Base-by-base conservation (phyloP, 805 yeast genomes). In the Yueomyces sinensis region DNA sequence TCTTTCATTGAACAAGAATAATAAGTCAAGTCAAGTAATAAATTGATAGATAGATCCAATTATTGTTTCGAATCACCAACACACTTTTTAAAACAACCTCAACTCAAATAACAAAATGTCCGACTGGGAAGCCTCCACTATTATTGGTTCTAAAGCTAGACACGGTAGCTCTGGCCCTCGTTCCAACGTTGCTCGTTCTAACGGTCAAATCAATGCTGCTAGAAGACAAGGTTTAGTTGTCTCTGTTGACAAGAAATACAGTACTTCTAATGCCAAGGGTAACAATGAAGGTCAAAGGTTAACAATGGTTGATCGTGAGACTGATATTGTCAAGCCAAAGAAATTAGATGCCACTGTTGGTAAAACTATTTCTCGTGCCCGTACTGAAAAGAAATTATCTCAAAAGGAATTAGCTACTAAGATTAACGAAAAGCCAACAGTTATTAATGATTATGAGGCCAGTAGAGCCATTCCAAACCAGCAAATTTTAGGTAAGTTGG, bases 381-480 rank as follows among this genome's bases (percentile, higher is more conserved):
- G 98, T 66, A 77, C 75, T 50, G 95, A 82, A 39, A 84, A 86
- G 69, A 73, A 74, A 52, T 57, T 87, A 56, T 79, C 96, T 9
- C 98, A 91, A 62, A 91, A 91, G 70, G 98, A 91, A 50, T 71
- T 91, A 51, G 98, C 98, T 49, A 84, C 95, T 37, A 82, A 80
- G 59, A 72, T 89, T 54, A 89, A 87, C 58, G 98, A 91, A 65
- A 91, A 91, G 68, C 95, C 96, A 41, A 84, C 78, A 46, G 81
- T 91, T 41, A 76, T 91, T 54, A 87, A 84, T 61, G 98, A 91
- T 55, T 91, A 91, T 61, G 98, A 91, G 66, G 82, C 94, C 37
- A 96, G 95, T 39, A 76, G 94, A 56, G 98, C 95, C 31, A 74
- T 81, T 45, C 98, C 98, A 38, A 87, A 83, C 66, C 98, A 91